These are phyloP conservation scores for Citrus australasica DNA, from an alignment of 345 rosid genomes.

Conservation along the genomic window DNA sequence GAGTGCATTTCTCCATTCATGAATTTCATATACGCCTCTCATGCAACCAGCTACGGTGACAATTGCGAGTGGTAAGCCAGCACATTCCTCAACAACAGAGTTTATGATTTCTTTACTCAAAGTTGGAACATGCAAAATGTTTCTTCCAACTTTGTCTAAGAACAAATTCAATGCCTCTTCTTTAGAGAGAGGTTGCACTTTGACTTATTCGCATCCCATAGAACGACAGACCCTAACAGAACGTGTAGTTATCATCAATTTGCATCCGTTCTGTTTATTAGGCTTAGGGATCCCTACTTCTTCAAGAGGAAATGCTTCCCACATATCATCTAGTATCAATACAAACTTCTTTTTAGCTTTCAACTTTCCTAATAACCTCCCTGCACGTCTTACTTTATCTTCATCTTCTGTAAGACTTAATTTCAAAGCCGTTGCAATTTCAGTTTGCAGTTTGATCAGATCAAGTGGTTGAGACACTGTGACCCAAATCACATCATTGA, in stretches of 20 bases:
- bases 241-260: not conserved
- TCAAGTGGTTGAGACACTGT: not conserved
- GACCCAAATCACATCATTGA: constrained; percentile 10
- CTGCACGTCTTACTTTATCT: constrained; percentile 4
- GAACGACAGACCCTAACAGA: not conserved
- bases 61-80: constrained; percentile 17
- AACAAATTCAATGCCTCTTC: no score
- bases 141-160: not conserved
- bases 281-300: constrained; percentile 13
- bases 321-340: not conserved
- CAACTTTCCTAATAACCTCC: not conserved
- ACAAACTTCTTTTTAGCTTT: not conserved
- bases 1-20: constrained; percentile 15
- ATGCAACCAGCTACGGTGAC: constrained; percentile 3
- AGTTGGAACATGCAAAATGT: not conserved
- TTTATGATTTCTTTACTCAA: no score
- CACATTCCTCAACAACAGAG: no score
- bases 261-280: not conserved
- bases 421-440: not conserved
- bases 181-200: constrained; percentile 11
- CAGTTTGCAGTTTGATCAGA: not conserved
- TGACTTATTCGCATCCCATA: constrained; percentile 4
- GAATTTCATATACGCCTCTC: constrained; percentile 10
- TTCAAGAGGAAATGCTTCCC: not conserved
- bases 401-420: no score